Base-by-base conservation (phyloP, 2,329 filamentous ascomycete species). In the Thelonectria olida region DNA sequence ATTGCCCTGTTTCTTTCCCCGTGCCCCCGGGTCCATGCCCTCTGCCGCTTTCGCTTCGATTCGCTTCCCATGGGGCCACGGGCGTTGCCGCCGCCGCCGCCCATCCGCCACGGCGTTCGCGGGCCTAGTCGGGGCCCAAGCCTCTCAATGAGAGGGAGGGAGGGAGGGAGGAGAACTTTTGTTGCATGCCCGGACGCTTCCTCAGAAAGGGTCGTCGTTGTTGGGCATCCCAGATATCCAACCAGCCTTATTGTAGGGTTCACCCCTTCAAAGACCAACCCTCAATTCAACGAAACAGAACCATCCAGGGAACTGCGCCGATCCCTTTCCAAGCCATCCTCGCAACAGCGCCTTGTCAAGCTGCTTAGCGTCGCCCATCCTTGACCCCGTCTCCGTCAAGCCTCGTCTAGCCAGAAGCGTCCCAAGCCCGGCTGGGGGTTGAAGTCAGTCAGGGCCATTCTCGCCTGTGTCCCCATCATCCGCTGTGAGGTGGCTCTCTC, bases 341-440 rank as follows among this genome's bases (percentile, higher is more conserved):
- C 22, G 28, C 47, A 44, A 45, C 59, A 58, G 28, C 28, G 5
- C 49, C 60, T 55, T 58, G 59, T 58, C 49, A 62, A 58, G 41
- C 49, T 55, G 59, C 51, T 68, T 31, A 70, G 67, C 59, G 65
- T 58, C 41, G 45, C 51, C 55, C 42, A 58, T 54, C 54, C 51
- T 63, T 61, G 51, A 58, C 58, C 34, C 41, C 51, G 41, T 38
- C 45, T 45, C 53, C 53, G 42, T 31, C 23, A 22, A 47, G 23
- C 42, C 42, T 63, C 34, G 34, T 44, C 66, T 68, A 68, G 53
- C 67, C 64, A 25, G 31, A 70, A 70, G 55, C 67, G 65, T 69
- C 60, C 52, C 67, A 56, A 61, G 49, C 51, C 67, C 64, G 67
- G 28, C 61, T 20, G 34, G 67, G 55, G 49, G 64, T 34, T 38